Evolutionary conservation across 805 yeast genomes (phyloP).

Genomic region (Saccharomyces eubayanus): DNA sequence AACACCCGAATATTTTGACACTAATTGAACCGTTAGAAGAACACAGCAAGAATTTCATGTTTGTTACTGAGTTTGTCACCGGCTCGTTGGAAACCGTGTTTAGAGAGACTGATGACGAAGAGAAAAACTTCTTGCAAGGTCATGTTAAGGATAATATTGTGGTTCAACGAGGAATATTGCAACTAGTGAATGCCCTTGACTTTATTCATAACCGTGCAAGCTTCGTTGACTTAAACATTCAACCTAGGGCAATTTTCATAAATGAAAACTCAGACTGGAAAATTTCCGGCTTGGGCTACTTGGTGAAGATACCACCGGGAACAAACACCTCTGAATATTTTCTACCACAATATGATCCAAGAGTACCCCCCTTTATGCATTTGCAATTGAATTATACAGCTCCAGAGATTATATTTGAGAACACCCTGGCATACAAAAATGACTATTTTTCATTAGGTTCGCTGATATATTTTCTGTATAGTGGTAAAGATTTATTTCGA

Average conservation of each 20-base stretch:
- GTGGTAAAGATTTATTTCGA: slow-evolving; percentile 40
- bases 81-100: slow-evolving; percentile 43
- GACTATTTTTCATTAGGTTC: slow-evolving; percentile 84
- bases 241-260: slow-evolving; percentile 68
- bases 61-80: slow-evolving; percentile 76
- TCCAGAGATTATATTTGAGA: slow-evolving; percentile 72
- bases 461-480: slow-evolving; percentile 62
- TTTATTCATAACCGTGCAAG: slow-evolving; percentile 75
- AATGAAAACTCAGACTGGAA: slow-evolving; percentile 93
- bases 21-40: slow-evolving; percentile 87
- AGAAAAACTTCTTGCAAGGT: slow-evolving; percentile 29
- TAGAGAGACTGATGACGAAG: slow-evolving; percentile 23
- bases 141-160: slow-evolving; percentile 59
- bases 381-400: slow-evolving; percentile 68
- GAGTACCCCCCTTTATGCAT: slow-evolving; percentile 66
- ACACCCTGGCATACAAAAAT: slow-evolving; percentile 52
- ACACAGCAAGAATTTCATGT: slow-evolving; percentile 63
- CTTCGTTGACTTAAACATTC: slow-evolving; percentile 66
- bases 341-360: slow-evolving; percentile 63
- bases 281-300: slow-evolving; percentile 61
- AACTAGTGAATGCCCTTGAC: slow-evolving; percentile 66
- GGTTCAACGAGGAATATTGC: slow-evolving; percentile 75
- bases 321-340: slow-evolving; percentile 48
- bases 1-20: slow-evolving; percentile 82
- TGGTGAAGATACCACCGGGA: slow-evolving; percentile 41